phyloP scores from a whole-genome alignment of 2,329 filamentous ascomycete genomes.

The Fusarium armeniacum region DNA sequence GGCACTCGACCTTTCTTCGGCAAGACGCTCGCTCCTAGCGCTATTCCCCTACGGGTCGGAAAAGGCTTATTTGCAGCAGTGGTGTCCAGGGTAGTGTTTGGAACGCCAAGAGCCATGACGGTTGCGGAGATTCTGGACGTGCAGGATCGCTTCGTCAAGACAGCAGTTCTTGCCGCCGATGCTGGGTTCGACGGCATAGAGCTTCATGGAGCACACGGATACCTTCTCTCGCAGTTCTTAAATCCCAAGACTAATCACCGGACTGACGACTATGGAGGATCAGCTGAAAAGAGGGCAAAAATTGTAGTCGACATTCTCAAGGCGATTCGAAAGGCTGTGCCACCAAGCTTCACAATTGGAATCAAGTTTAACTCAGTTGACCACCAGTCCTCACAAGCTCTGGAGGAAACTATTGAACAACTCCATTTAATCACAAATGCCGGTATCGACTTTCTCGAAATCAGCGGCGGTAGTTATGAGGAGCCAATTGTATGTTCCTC shows the following conservation, averaged over 20 bases:
- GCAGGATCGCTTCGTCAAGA: not conserved
- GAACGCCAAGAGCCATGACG: not conserved
- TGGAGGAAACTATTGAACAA: not conserved
- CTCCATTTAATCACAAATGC: not conserved
- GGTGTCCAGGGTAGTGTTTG: not conserved
- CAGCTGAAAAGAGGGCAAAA: not conserved
- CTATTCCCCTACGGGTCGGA: not conserved
- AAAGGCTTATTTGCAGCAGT: not conserved
- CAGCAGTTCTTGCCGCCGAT: not conserved
- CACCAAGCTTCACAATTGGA: not conserved
- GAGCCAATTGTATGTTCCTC: not conserved
- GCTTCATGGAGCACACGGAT: constrained; percentile 6
- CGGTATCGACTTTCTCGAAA: not conserved
- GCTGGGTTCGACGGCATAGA: constrained; percentile 3
- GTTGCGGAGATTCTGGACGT: not conserved
- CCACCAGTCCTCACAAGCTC: not conserved
- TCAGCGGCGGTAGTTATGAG: constrained; percentile 6
- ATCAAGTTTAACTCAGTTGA: constrained; percentile 9
- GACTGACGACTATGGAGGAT: not conserved
- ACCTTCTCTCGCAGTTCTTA: not conserved
- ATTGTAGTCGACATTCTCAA: constrained; percentile 1
- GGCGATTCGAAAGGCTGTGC: not conserved
- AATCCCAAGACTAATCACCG: not conserved
- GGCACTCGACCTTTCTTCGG: not conserved
- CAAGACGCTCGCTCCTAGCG: not conserved